Conservation (phyloP, 257 asterid species). For the Fraxinus quadrangulata region DNA sequence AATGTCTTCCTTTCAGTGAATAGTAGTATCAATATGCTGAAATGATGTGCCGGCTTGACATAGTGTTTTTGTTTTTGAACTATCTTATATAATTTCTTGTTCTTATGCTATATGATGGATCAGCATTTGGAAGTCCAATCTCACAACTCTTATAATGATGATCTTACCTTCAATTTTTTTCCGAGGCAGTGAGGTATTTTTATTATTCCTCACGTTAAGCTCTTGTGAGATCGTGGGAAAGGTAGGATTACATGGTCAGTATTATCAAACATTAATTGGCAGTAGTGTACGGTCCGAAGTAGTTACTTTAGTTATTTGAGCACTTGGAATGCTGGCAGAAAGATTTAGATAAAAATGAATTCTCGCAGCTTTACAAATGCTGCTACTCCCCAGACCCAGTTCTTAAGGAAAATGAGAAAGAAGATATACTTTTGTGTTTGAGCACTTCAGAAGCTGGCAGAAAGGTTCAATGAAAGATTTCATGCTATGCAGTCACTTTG, state of each 20-base stretch:
- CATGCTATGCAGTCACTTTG: not conserved
- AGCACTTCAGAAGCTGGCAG: not conserved
- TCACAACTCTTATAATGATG: not conserved
- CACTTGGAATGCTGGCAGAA: slow-evolving; percentile 15
- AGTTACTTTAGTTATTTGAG: not conserved
- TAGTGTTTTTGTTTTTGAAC: not conserved
- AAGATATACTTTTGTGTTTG: not conserved
- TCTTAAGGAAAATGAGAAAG: not conserved
- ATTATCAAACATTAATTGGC: not conserved
- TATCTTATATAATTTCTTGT: not conserved
- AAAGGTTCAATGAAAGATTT: not conserved
- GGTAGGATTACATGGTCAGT: not conserved
- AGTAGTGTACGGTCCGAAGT: not conserved
- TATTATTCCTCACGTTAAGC: not conserved
- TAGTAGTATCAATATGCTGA: not conserved
- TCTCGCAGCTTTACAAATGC: not conserved
- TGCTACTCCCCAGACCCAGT: not conserved
- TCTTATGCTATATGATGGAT: not conserved
- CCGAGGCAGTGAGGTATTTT: not conserved
- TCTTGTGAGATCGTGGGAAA: not conserved
- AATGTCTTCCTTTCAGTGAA: not conserved
- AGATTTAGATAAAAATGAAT: not conserved
- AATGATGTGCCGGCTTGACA: not conserved
- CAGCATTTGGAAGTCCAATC: not conserved
- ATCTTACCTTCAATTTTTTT: not conserved